Base-by-base conservation (phyloP, 2,329 filamentous ascomycete species). In the Coleophoma crateriformis region DNA sequence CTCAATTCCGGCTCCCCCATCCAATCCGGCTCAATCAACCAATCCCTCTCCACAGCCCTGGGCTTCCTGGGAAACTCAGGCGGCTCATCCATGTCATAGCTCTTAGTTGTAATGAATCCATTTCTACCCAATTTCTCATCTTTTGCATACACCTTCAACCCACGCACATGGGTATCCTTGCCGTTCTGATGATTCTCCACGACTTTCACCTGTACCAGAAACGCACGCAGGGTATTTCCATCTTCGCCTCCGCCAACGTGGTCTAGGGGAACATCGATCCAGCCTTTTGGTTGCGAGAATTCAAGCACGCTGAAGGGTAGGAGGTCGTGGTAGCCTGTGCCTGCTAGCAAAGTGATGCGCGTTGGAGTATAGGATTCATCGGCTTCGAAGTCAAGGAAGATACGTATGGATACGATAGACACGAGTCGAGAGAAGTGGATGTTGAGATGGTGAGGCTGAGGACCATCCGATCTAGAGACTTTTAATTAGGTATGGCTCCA, bases 121-220 rank as follows among this genome's bases (percentile, higher is more conserved):
- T 53, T 55, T 37, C 52, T 54, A 22, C 50, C 50, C 7, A 51
- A 53, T 35, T 57, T 54, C 33, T 67, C 64, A 46, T 66, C 63
- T 17, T 51, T 54, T 14, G 79, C 79, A 57, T 82, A 99, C 10
- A 97, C 86, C 71, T 96, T 95, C 67, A 99, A 79, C 2, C 90
- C 92, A 14, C 94, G 80, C 20, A 99, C 79, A 73, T 99, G 94
- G n/a, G 94, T 99, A 66, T 99, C 94, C 67, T 99, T 99, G 56
- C 94, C 94, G 67, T 99, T 99, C 70, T 99, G 94, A 67, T 99
- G 94, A 64, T 99, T 99, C 71, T 97, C 94, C 46, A 92, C 79
- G 45, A 99, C 85, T 58, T 88, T 84, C 62, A 97, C 84, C 67
- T 97, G 91, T 27, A 99, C 77, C 32, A 97, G 82, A 71, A 92